These are phyloP conservation scores for Penicillium palitans DNA, from an alignment of 2,329 filamentous ascomycete genomes.

Conservation along the genomic window DNA sequence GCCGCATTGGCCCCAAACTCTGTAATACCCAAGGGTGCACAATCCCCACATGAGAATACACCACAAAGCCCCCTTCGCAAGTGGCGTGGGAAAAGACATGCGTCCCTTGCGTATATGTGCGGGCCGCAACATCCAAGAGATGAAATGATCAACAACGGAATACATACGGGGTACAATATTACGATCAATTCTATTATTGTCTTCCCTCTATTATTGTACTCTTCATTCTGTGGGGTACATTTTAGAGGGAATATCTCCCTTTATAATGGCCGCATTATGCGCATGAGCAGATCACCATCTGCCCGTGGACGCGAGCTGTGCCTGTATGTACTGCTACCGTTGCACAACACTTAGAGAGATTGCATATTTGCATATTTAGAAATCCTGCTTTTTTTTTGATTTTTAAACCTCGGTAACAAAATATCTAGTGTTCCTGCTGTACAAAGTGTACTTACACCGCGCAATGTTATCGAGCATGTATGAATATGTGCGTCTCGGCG, in stretches of 20 bases:
- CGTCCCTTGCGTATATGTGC: conserved; percentile 12
- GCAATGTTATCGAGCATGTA: not conserved
- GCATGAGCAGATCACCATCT: not conserved
- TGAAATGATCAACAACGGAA: conserved; percentile 3
- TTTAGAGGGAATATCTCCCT: not conserved
- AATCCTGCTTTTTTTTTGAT: not conserved
- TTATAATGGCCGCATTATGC: not conserved
- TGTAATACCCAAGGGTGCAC: not conserved
- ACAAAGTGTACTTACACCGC: not conserved
- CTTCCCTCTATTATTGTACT: not conserved
- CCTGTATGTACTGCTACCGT: not conserved
- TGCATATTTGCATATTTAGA: not conserved
- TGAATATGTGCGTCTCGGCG: not conserved
- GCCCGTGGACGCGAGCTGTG: not conserved
- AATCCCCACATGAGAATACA: not conserved
- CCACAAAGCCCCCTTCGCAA: not conserved
- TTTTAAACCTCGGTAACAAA: not conserved
- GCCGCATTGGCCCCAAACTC: conserved; percentile 9
- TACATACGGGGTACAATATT: not conserved
- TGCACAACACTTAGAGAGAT: not conserved
- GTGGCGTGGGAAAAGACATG: conserved; percentile 8
- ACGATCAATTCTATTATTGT: not conserved
- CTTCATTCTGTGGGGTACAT: not conserved
- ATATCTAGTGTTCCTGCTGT: not conserved
- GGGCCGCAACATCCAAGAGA: conserved; percentile 3